phyloP scores from a whole-genome alignment of 2,329 filamentous ascomycete genomes.

The Trichoderma brevicompactum region DNA sequence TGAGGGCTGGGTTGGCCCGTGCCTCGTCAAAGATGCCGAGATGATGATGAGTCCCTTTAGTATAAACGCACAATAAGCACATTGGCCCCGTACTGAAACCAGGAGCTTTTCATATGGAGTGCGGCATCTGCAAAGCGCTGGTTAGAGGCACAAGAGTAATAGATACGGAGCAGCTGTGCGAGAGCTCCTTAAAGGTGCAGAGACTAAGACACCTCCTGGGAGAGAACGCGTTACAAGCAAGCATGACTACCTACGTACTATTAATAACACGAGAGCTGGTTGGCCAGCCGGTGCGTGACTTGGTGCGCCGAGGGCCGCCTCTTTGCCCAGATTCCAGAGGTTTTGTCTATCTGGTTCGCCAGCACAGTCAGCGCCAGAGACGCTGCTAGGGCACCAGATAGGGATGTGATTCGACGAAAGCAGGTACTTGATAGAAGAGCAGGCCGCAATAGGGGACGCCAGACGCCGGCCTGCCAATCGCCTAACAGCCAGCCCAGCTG shows the following conservation, averaged over 20 bases:
- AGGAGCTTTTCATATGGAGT: too few relatives aligned
- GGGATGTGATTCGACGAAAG: not conserved
- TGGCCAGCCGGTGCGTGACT: not conserved
- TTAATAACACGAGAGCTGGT: slow-evolving; percentile 16
- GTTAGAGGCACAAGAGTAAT: too few relatives aligned
- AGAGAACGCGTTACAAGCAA: not conserved
- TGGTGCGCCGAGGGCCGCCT: not conserved
- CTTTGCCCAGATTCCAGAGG: not conserved
- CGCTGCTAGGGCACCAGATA: not conserved
- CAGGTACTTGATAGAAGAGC: not conserved
- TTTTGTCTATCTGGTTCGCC: not conserved
- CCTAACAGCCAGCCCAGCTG: slow-evolving; percentile 7
- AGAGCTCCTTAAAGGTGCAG: too few relatives aligned
- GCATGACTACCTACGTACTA: slow-evolving; percentile 14
- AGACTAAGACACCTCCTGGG: too few relatives aligned
- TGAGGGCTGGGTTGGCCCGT: not conserved
- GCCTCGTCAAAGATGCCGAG: slow-evolving; percentile 9
- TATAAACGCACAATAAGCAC: slow-evolving; percentile 1
- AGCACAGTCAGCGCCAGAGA: slow-evolving; percentile 20
- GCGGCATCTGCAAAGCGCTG: not conserved
- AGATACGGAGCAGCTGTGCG: too few relatives aligned
- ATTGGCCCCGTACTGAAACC: slow-evolving; percentile 1
- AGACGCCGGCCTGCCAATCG: not conserved
- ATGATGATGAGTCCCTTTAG: slow-evolving; percentile 16
- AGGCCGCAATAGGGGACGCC: slow-evolving; percentile 10